Conservation (phyloP, 805 yeast genomes). For the Gaillardinia entomophila region DNA sequence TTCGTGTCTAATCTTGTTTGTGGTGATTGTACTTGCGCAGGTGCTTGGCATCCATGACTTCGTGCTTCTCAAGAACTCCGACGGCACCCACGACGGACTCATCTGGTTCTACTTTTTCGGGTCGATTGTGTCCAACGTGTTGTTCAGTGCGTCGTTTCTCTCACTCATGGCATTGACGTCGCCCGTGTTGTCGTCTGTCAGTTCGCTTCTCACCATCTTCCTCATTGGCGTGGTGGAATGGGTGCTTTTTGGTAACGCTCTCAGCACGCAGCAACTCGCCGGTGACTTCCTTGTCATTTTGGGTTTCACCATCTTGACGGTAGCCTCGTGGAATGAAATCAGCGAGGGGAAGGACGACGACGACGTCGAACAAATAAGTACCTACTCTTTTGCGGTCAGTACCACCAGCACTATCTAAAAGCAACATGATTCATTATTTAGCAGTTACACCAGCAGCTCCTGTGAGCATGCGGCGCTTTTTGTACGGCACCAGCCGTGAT, state of each 20-base stretch:
- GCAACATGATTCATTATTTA: too few relatives aligned
- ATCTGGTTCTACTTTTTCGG: slow-evolving; percentile 43
- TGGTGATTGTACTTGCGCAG: slow-evolving; percentile 44
- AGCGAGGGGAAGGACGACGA: slow-evolving; percentile 43
- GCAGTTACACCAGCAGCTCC: too few relatives aligned
- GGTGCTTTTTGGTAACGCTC: slow-evolving; percentile 52
- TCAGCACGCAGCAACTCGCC: slow-evolving; percentile 50
- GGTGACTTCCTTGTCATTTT: slow-evolving; percentile 67
- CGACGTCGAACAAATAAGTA: slow-evolving; percentile 36
- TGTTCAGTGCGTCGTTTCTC: slow-evolving; percentile 67
- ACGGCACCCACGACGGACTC: slow-evolving; percentile 28
- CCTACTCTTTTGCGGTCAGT: slow-evolving; percentile 38
- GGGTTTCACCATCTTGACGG: slow-evolving; percentile 64
- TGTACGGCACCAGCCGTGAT: too few relatives aligned
- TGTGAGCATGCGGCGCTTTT: too few relatives aligned
- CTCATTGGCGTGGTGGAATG: slow-evolving; percentile 76
- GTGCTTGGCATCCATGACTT: slow-evolving; percentile 53
- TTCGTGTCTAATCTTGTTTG: slow-evolving; percentile 47
- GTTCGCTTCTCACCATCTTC: slow-evolving; percentile 66
- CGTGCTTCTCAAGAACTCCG: slow-evolving; percentile 37
- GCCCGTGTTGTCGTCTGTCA: slow-evolving; percentile 72
- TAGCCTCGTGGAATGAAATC: slow-evolving; percentile 63
- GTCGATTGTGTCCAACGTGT: slow-evolving; percentile 58
- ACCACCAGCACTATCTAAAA: too few relatives aligned
- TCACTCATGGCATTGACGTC: slow-evolving; percentile 78